Evolutionary conservation across 2,329 filamentous ascomycete genomes (phyloP).

Genomic region (Nigrospora sphaerica): DNA sequence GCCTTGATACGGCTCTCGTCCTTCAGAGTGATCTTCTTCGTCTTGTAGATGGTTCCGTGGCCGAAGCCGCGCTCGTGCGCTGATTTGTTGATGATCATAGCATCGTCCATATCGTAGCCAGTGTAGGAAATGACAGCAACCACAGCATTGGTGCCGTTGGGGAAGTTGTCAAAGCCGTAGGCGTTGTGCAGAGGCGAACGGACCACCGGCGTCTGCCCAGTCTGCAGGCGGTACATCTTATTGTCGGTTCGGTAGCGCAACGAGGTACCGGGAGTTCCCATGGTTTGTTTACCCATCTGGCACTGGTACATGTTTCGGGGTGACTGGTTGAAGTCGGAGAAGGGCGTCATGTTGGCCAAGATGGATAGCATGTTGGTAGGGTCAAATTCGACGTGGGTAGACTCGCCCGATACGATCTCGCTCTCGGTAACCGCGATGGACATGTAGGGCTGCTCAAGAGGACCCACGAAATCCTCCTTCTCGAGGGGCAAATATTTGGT

Average conservation of each 20-base stretch:
- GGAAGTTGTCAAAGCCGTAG: constrained; percentile 97
- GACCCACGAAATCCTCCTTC: constrained; percentile 81
- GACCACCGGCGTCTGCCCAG: constrained; percentile 90
- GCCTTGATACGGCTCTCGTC: constrained; percentile 66
- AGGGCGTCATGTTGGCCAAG: constrained; percentile 96
- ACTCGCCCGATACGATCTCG: constrained; percentile 81
- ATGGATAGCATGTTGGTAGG: constrained; percentile 97
- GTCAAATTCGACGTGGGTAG: constrained; percentile 88
- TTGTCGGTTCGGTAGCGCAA: constrained; percentile 88
- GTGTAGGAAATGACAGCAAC: constrained; percentile 98
- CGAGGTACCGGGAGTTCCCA: constrained; percentile 90
- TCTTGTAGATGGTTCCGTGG: constrained; percentile 96
- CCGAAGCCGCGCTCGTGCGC: constrained; percentile 93
- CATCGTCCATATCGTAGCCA: constrained; percentile 99
- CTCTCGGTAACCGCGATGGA: constrained; percentile 86
- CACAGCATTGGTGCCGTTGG: constrained; percentile 89
- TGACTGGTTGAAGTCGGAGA: constrained; percentile 98
- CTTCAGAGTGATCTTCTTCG: constrained; percentile 81
- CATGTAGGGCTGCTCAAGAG: constrained; percentile 97
- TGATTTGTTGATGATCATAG: constrained; percentile 98
- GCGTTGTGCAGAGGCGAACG: constrained; percentile 88
- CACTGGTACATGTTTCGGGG: constrained; percentile 99
- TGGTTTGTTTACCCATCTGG: constrained; percentile 99
- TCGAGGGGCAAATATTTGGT: constrained; percentile 87
- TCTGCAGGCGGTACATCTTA: constrained; percentile 91